These are phyloP conservation scores for Stylonectria norvegica DNA, from an alignment of 2,329 filamentous ascomycete genomes.

Conservation along the genomic window DNA sequence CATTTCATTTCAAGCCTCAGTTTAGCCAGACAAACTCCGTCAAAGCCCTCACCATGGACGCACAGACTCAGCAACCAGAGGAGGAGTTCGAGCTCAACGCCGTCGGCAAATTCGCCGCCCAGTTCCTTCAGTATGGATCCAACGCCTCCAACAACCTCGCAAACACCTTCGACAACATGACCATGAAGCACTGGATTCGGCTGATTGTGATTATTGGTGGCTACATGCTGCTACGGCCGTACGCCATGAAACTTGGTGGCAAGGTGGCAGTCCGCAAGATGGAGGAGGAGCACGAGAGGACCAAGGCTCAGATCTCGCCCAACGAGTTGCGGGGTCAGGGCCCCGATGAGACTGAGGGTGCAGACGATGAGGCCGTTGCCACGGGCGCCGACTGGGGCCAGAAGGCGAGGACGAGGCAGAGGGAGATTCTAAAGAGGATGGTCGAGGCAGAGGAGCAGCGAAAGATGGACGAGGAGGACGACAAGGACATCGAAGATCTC, in stretches of 20 bases:
- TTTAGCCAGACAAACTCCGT: neutral
- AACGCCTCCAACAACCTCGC: conserved; percentile 47
- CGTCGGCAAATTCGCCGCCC: conserved; percentile 32
- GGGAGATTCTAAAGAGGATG: conserved; percentile 62
- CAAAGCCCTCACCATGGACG: conserved; percentile 17
- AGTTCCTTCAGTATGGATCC: conserved; percentile 34
- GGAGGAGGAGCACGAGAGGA: conserved; percentile 54
- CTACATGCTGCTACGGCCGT: conserved; percentile 71
- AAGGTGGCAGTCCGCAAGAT: conserved; percentile 62
- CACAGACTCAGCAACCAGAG: conserved; percentile 23
- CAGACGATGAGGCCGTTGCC: conserved; percentile 42
- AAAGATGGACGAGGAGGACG: conserved; percentile 61
- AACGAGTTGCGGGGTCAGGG: conserved; percentile 61
- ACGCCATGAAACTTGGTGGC: conserved; percentile 65
- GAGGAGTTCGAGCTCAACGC: conserved; percentile 30
- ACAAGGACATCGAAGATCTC: conserved; percentile 73
- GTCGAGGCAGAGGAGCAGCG: conserved; percentile 61
- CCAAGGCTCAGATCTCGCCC: conserved; percentile 57
- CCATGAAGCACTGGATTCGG: conserved; percentile 58
- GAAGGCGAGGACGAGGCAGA: conserved; percentile 66
- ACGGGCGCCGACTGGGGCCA: conserved; percentile 63
- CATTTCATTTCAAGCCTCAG: neutral
- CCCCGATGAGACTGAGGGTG: conserved; percentile 47
- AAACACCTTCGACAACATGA: conserved; percentile 49
- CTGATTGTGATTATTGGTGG: conserved; percentile 68